Evolutionary conservation across 2,329 filamentous ascomycete genomes (phyloP), one percentile per base, ranked within the genome.

Genomic region (Diaporthe destruens): DNA sequence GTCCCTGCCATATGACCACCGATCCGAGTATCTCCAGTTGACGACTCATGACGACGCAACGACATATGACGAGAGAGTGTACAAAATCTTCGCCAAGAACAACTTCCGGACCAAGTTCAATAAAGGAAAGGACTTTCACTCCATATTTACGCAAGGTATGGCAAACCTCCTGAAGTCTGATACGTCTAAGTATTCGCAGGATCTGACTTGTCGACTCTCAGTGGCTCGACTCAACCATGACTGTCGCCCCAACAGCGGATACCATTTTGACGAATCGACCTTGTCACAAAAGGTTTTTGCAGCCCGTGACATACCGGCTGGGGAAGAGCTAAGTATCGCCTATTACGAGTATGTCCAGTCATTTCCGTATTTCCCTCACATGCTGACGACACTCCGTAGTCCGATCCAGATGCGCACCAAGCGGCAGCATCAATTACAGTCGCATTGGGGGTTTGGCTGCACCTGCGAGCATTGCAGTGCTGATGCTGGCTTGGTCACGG

Each of bases 181-280:
- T n/a, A n/a, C n/a, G n/a, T n/a, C 8, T 34, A 23, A 25, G 6
- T 16, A 12, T 25, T 20, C 7, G 18, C 12, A 11, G 11, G 1
- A 7, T 4, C 54, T 53, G 11, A 63, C 20, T 2, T n/a, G 3
- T n/a, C 25, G 14, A 32, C 49, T 44, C 14, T 36, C 12, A 71
- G 69, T 71, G 12, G 56, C 57, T 11, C 69, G 69, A 34, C 16
- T 71, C 1, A 71, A 71, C 4, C 69, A 66, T 2, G 57, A 56
- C 29, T 71, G 57, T 55, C 69, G 69, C 6, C 69, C 69, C 6
- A 71, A 71, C 42, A 65, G 51, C 11, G 59, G 59, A 11, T 71
- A 71, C 32, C 39, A 66, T 44, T 71, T 71, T n/a, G 39, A 71
- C 36, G 36, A 51, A 8, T 20, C 69, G 1, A 66, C 59, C 1